phyloP scores from a whole-genome alignment of 371 early-diverging fungal species.

The Batkoa obscura region DNA sequence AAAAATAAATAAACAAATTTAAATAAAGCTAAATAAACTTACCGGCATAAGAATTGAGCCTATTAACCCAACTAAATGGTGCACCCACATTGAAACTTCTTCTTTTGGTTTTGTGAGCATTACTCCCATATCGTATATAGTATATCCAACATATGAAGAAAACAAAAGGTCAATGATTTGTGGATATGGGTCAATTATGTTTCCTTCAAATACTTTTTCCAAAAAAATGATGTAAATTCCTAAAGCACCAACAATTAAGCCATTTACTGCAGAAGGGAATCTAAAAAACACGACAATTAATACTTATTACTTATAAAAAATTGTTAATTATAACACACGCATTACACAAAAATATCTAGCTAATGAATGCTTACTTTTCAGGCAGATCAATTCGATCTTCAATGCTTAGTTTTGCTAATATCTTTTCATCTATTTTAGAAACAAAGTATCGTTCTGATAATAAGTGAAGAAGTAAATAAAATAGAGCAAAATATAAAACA shows the following conservation, averaged over 20 bases:
- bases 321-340: too few species aligned
- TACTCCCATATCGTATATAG: conserved; percentile 1
- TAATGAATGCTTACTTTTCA: conserved; percentile 7
- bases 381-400: conserved; percentile 2
- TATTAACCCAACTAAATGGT: conserved; percentile 5
- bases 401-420: not conserved
- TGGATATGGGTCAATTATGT: not conserved
- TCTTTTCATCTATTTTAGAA: too few species aligned
- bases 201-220: not conserved
- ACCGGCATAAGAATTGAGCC: conserved; percentile 2
- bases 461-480: too few species aligned
- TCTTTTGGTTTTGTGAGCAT: not conserved
- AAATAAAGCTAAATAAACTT: not conserved
- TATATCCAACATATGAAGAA: not conserved
- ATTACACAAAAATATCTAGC: too few species aligned
- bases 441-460: too few species aligned
- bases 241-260: not conserved
- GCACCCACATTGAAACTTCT: conserved; percentile 1
- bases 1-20: not conserved
- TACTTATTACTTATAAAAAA: not conserved
- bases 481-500: too few species aligned
- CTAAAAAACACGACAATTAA: not conserved
- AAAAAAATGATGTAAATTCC: conserved; percentile 1
- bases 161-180: not conserved
- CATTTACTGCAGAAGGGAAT: conserved; percentile 1